Conservation (phyloP, 106 monocot species). For the Dendrobium catenatum region DNA sequence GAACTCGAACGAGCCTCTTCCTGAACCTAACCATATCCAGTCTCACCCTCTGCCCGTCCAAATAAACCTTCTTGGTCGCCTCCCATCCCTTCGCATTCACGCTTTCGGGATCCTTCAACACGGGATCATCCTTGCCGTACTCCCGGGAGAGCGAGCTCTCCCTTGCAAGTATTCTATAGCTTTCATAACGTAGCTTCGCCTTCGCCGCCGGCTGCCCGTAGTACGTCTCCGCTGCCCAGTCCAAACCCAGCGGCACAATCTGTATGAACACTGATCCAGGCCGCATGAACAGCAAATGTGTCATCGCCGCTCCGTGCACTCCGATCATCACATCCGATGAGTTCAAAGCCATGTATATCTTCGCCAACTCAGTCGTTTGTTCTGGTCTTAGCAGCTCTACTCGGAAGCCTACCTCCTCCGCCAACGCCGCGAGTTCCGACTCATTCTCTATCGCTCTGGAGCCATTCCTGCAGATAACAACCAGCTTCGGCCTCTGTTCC, state of each 20-base stretch:
- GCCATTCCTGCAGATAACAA: constrained; percentile 44
- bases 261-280: constrained; percentile 49
- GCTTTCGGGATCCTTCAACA: constrained; percentile 42
- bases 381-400: constrained; percentile 43
- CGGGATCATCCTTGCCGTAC: constrained; percentile 33
- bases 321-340: constrained; percentile 47
- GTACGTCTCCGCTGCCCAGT: constrained; percentile 62
- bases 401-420: constrained; percentile 37
- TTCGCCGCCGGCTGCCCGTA: constrained; percentile 49
- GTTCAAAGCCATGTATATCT: constrained; percentile 47
- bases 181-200: constrained; percentile 39
- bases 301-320: constrained; percentile 79
- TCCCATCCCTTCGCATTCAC: constrained; percentile 55
- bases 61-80: constrained; percentile 50
- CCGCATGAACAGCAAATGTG: constrained; percentile 74
- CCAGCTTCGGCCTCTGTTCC: constrained; percentile 24
- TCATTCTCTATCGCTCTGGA: constrained; percentile 67
- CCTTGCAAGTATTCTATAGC: constrained; percentile 30
- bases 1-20: constrained; percentile 20
- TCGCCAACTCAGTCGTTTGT: constrained; percentile 40
- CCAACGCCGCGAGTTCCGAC: constrained; percentile 21
- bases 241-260: constrained; percentile 54
- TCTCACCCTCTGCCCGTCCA: constrained; percentile 53
- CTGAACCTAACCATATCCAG: constrained; percentile 42
- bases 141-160: constrained; percentile 57